phyloP scores from a whole-genome alignment of 768 basidiomycete genomes.

The Russula vinacea region DNA sequence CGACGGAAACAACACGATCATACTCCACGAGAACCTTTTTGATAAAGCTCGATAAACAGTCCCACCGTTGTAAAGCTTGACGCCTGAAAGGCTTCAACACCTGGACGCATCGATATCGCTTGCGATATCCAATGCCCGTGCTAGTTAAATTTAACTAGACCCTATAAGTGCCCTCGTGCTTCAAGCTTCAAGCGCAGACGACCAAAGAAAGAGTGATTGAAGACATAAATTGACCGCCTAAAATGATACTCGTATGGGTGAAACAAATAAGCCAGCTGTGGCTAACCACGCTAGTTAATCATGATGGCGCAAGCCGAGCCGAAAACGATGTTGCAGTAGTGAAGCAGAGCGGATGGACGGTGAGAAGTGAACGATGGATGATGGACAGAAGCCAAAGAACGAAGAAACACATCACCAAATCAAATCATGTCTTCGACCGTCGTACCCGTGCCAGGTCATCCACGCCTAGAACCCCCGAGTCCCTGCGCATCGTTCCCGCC shows the following conservation, averaged over 20 bases:
- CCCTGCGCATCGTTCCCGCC: constrained; percentile 4
- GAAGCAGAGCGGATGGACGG: not conserved
- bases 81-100: too few species aligned
- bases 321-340: not conserved
- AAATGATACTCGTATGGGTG: too few species aligned
- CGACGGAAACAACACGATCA: too few species aligned
- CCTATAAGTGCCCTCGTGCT: too few species aligned
- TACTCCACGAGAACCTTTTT: too few species aligned
- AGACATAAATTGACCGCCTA: too few species aligned
- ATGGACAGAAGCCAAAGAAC: not conserved
- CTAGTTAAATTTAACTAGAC: too few species aligned
- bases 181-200: too few species aligned
- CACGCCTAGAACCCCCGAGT: constrained; percentile 18
- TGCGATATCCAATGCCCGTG: too few species aligned
- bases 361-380: not conserved
- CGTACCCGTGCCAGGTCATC: constrained; percentile 20
- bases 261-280: not conserved
- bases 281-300: not conserved
- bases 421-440: not conserved
- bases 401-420: not conserved
- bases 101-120: too few species aligned
- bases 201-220: too few species aligned
- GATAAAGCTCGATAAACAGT: not conserved
- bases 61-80: not conserved
- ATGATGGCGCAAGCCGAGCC: not conserved